Conservation (phyloP, 1,139 yeast species). For the Protomyces gravidus region DNA sequence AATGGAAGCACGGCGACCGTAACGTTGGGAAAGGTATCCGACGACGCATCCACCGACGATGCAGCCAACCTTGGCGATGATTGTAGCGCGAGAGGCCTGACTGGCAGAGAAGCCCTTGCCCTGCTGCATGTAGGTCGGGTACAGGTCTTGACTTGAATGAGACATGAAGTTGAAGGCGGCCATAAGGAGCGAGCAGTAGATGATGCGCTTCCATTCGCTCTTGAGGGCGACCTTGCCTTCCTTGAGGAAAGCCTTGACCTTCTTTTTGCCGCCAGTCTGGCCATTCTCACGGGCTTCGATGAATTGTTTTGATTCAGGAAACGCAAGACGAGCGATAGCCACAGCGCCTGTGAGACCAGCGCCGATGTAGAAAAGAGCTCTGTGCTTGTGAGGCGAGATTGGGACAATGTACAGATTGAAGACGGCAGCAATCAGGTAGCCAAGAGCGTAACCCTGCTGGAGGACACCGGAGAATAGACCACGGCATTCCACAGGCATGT, state of each 20-base stretch:
- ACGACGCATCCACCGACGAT: constrained; percentile 58
- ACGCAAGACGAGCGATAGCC: constrained; percentile 50
- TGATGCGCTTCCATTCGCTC: constrained; percentile 44
- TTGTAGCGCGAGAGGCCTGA: constrained; percentile 61
- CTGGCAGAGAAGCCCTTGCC: constrained; percentile 52
- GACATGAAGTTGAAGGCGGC: constrained; percentile 61
- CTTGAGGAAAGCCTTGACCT: constrained; percentile 31
- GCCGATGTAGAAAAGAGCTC: constrained; percentile 74
- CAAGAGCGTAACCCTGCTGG: constrained; percentile 71
- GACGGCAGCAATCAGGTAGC: constrained; percentile 53
- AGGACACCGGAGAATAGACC: constrained; percentile 63
- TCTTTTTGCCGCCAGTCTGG: constrained; percentile 9
- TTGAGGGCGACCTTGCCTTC: constrained; percentile 39
- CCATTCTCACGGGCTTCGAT: constrained; percentile 37
- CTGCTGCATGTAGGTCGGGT: constrained; percentile 57
- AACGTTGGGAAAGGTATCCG: constrained; percentile 57
- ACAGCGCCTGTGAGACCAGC: constrained; percentile 63
- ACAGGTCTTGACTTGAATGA: constrained; percentile 52
- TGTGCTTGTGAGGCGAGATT: constrained; percentile 58
- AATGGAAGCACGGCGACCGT: constrained; percentile 58
- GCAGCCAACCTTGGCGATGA: constrained; percentile 69
- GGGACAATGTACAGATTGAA: constrained; percentile 62
- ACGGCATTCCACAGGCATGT: constrained; percentile 56
- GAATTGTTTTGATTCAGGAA: constrained; percentile 61
- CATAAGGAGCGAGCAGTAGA: constrained; percentile 55